Conservation (phyloP, 768 basidiomycete species). For the Agrocybe chaxingu region DNA sequence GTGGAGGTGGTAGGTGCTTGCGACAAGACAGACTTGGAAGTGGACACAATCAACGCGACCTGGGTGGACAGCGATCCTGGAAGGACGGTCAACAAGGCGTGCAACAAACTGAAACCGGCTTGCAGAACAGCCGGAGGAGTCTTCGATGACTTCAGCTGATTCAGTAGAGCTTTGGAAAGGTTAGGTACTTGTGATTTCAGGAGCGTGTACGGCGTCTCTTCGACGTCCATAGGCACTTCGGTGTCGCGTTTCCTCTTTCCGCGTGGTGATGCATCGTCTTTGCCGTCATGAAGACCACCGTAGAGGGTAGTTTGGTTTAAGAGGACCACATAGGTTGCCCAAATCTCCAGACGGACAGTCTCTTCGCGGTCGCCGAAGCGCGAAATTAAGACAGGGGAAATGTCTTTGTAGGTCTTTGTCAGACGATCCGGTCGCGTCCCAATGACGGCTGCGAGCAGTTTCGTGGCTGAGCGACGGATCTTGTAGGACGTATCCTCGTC, state of each 20-base stretch:
- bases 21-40: conserved; percentile 60
- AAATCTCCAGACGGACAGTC: conserved; percentile 89
- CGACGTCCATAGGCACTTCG: conserved; percentile 66
- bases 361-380: conserved; percentile 95
- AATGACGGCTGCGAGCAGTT: conserved; percentile 81
- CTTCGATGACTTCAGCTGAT: conserved; percentile 82
- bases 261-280: conserved; percentile 46
- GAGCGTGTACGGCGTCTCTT: conserved; percentile 70
- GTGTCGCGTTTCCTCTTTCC: conserved; percentile 79
- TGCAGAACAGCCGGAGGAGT: conserved; percentile 76
- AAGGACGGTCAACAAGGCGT: conserved; percentile 72
- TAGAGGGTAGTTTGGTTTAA: conserved; percentile 84
- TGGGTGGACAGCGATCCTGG: conserved; percentile 80
- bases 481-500: conserved; percentile 99
- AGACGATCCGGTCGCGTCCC: conserved; percentile 90
- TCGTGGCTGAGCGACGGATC: conserved; percentile 90
- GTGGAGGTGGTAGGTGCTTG: conserved; percentile 73
- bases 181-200: conserved; percentile 74
- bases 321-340: conserved; percentile 79
- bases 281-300: conserved; percentile 56
- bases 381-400: conserved; percentile 86
- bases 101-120: conserved; percentile 79
- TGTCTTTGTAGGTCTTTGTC: conserved; percentile 70
- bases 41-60: conserved; percentile 58
- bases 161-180: conserved; percentile 77